Percentiles rank a stretch among this genome's conserved stretches.
phyloP scores from a whole-genome alignment of 768 basidiomycete genomes.

The Termitomyces eurrhizus region DNA sequence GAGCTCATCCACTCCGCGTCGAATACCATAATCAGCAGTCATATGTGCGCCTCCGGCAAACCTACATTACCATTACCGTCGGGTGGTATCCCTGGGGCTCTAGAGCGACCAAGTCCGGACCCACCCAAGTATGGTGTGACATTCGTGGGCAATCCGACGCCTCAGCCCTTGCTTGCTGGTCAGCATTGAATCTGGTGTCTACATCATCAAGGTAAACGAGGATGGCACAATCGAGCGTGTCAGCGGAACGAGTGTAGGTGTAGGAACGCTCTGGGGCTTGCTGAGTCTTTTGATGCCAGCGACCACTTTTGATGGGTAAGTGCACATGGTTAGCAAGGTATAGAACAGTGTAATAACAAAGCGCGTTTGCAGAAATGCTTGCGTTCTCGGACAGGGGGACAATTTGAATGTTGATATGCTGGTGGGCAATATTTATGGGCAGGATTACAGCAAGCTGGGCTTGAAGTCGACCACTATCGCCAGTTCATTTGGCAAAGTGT shows the following conservation, averaged over 20 bases:
- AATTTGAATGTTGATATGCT: too few species aligned
- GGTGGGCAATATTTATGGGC: too few species aligned
- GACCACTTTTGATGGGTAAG: slow-evolving; percentile 91
- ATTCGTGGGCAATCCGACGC: slow-evolving; percentile 78
- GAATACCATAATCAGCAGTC: slow-evolving; percentile 12
- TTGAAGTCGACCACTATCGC: too few species aligned
- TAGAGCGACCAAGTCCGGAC: slow-evolving; percentile 87
- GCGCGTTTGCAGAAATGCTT: too few species aligned
- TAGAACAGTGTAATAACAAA: slow-evolving; percentile 1
- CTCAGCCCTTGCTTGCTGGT: slow-evolving; percentile 95
- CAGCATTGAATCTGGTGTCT: slow-evolving; percentile 97
- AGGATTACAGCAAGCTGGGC: too few species aligned
- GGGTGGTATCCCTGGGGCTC: slow-evolving; percentile 13
- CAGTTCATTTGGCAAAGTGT: too few species aligned
- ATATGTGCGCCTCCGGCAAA: slow-evolving; percentile 17
- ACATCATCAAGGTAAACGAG: slow-evolving; percentile 94
- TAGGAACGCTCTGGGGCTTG: slow-evolving; percentile 97
- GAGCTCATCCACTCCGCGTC: slow-evolving; percentile 77
- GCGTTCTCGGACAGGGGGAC: too few species aligned
- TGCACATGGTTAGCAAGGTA: slow-evolving; percentile 9
- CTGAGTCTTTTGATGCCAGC: slow-evolving; percentile 98
- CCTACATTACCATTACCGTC: slow-evolving; percentile 9
- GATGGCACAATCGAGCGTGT: slow-evolving; percentile 96
- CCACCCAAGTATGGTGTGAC: slow-evolving; percentile 87
- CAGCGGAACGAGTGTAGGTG: slow-evolving; percentile 94